Evolutionary conservation across 805 yeast genomes (phyloP).

Genomic region (Diddensiella caesifluorescens): DNA sequence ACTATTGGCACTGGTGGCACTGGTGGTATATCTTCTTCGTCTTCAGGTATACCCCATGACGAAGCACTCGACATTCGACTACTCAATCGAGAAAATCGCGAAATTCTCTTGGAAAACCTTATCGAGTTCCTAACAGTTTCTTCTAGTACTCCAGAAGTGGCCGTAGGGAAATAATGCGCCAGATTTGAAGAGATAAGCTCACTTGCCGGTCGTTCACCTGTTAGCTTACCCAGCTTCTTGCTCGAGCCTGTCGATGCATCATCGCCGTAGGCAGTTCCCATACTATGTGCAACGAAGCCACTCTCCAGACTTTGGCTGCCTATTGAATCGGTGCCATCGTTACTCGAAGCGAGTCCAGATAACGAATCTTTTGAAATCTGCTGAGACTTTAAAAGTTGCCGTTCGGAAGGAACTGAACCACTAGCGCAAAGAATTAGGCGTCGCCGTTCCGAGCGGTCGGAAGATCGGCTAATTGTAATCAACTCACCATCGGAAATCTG

Average conservation of each 20-base stretch:
- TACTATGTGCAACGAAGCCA: not conserved
- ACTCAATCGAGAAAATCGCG: slow-evolving; percentile 36
- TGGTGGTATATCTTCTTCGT: slow-evolving; percentile 22
- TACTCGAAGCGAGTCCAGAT: not conserved
- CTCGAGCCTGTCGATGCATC: slow-evolving; percentile 9
- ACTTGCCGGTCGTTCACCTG: slow-evolving; percentile 88
- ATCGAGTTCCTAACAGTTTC: slow-evolving; percentile 81
- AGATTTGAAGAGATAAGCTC: slow-evolving; percentile 85
- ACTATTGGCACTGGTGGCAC: slow-evolving; percentile 17
- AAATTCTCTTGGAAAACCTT: slow-evolving; percentile 64
- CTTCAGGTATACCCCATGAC: slow-evolving; percentile 25
- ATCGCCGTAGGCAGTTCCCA: slow-evolving; percentile 12
- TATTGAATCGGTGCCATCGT: not conserved
- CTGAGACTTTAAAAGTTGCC: slow-evolving; percentile 28
- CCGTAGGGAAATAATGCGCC: slow-evolving; percentile 86
- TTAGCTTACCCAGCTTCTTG: slow-evolving; percentile 10
- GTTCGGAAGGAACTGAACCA: slow-evolving; percentile 50
- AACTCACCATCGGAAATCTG: slow-evolving; percentile 72
- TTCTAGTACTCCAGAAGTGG: slow-evolving; percentile 63
- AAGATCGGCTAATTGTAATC: slow-evolving; percentile 75
- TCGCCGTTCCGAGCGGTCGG: slow-evolving; percentile 62
- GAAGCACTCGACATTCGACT: slow-evolving; percentile 29
- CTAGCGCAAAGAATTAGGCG: slow-evolving; percentile 63
- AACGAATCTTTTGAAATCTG: slow-evolving; percentile 21
- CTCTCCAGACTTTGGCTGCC: not conserved